A percentile compares a stretch with the other conserved stretches of the same genome.
These are phyloP conservation scores for Pelargonium cotyledonis DNA, from an alignment of 441 rosid species.

Conservation along the genomic window DNA sequence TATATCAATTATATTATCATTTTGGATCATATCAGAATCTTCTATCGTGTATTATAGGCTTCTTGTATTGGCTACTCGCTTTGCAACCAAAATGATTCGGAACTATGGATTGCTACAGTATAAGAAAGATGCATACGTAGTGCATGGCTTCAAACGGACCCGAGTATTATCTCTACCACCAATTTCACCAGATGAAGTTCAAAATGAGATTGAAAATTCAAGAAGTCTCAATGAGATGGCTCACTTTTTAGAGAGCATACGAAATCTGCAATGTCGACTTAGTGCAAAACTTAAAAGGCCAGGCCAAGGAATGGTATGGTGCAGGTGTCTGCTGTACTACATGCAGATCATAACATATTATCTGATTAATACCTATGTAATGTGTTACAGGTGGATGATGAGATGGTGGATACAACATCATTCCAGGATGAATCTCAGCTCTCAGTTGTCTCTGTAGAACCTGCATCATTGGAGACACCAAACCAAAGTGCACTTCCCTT, in stretches of 20 bases:
- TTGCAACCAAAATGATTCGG: conserved; percentile 81
- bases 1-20: not conserved
- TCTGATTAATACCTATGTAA: conserved; percentile 20
- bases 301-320: conserved; percentile 58
- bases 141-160: conserved; percentile 34
- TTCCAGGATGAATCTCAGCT: conserved; percentile 55
- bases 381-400: conserved; percentile 50
- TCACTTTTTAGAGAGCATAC: conserved; percentile 73
- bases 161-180: conserved; percentile 52
- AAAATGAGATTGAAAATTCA: conserved; percentile 37
- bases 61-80: conserved; percentile 69
- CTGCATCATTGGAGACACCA: conserved; percentile 32
- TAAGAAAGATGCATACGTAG: conserved; percentile 41
- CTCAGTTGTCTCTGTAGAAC: conserved; percentile 40
- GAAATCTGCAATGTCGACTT: conserved; percentile 70
- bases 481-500: conserved; percentile 32
- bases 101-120: conserved; percentile 60
- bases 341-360: conserved; percentile 20
- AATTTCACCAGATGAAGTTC: conserved; percentile 33
- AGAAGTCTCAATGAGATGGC: conserved; percentile 75
- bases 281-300: conserved; percentile 64
- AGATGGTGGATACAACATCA: conserved; percentile 35
- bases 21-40: not conserved
- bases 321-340: conserved; percentile 5
- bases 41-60: conserved; percentile 52